Base-by-base conservation (phyloP, 176 grass and related monocot species). In the Canna indica region DNA sequence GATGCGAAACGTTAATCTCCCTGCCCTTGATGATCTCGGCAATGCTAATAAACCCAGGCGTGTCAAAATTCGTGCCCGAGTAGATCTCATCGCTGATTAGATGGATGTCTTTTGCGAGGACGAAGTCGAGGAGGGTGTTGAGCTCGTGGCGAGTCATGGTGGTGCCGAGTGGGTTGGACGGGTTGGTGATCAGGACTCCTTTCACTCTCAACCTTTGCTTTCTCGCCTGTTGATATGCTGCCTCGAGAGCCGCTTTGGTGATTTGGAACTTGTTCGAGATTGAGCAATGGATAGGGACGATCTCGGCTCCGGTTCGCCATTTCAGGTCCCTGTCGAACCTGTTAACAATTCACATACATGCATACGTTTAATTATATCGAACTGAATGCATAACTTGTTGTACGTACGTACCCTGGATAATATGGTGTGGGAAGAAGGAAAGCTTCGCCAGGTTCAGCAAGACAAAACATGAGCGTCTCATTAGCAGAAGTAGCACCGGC, bases 281-380 rank as follows among this genome's bases (percentile, higher is more conserved):
- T 26, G 75, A 77, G 77, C 93, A 97, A 78, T 79, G 89, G 79
- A 97, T 84, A 35, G 86, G 88, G 0, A 90, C 79, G 79, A 97
- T 97, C 84, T 92, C 86, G 0, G 80, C 88, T 28, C 86, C 93
- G 56, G 93, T 97, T 72, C 93, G 79, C 93, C 93, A 97, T 83
- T 97, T 97, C 30, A 97, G 88, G 60, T 97, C 93, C 4, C 93
- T 80, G 61, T 97, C 93, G 60, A 97, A 97, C n/a, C 93, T 97
- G 86, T 68, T 20, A 60, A 13, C 8, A 16, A 56, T 59, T 67
- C 46, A 25, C 8, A 4, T 2, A 36, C 20, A 36, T 38, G 47
- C 41, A 34, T 45, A 36, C 45, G 47, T 73, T 36, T 7, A 20
- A 56, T 46, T 46, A 12, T 46, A 46, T 14, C 15, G 15, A 46